Conservation (phyloP, 371 early-diverging fungal genomes). For the Mortierella sp. region DNA sequence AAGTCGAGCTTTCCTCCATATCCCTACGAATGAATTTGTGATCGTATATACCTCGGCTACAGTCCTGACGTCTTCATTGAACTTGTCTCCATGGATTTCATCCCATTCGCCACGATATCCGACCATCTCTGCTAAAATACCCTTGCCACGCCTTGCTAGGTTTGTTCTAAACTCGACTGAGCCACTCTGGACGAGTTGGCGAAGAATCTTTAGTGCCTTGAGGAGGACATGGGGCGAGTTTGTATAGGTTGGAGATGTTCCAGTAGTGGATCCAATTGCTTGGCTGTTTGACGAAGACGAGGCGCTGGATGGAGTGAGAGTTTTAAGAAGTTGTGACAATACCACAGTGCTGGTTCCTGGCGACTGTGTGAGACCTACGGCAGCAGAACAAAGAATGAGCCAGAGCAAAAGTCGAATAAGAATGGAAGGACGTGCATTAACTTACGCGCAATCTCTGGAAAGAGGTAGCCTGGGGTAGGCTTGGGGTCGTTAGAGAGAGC, state of each 20-base stretch:
- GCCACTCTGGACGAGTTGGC: constrained; percentile 50
- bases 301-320: constrained; percentile 29
- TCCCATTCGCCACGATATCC: constrained; percentile 46
- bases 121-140: constrained; percentile 22
- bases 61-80: constrained; percentile 34
- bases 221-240: constrained; percentile 44
- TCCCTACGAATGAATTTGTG: neutral
- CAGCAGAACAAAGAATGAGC: neutral
- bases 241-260: constrained; percentile 18
- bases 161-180: constrained; percentile 38
- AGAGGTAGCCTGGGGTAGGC: constrained; percentile 55
- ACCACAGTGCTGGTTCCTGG: constrained; percentile 33
- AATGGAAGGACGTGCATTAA: neutral
- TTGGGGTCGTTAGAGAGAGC: constrained; percentile 47
- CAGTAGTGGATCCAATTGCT: constrained; percentile 1
- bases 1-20: neutral
- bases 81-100: constrained; percentile 47
- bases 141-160: constrained; percentile 37
- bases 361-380: constrained; percentile 34
- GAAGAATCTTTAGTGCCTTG: constrained; percentile 52
- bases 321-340: constrained; percentile 42
- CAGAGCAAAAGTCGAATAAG: neutral
- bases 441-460: constrained; percentile 51
- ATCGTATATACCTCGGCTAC: constrained; percentile 28
- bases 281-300: constrained; percentile 13